Evolutionary conservation across 768 basidiomycete species (phyloP).

Genomic region (Suillus ampliporus): DNA sequence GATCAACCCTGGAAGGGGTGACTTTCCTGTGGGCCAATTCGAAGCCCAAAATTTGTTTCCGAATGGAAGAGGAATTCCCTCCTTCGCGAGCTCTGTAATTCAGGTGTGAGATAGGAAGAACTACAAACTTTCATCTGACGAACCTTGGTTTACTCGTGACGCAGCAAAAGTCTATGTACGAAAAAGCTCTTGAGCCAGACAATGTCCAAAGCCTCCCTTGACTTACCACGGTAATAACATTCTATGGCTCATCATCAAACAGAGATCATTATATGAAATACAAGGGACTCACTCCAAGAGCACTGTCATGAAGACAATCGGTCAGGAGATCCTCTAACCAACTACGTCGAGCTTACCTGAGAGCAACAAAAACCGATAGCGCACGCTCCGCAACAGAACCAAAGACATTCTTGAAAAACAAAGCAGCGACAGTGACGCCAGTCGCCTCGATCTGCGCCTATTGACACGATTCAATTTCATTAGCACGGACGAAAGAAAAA

Average conservation of each 20-base stretch:
- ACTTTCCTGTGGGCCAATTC: conserved; percentile 64
- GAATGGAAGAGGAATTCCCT: conserved; percentile 65
- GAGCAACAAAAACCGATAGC: conserved; percentile 59
- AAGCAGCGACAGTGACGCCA: conserved; percentile 60
- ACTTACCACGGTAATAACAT: conserved; percentile 40
- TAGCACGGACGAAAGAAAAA: background rate
- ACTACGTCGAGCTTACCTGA: conserved; percentile 43
- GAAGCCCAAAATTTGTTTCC: conserved; percentile 66
- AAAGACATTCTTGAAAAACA: conserved; percentile 67
- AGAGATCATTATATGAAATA: background rate
- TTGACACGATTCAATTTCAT: background rate
- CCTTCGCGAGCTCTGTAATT: conserved; percentile 59
- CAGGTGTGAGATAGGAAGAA: background rate
- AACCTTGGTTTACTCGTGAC: conserved; percentile 58
- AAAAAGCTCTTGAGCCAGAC: background rate
- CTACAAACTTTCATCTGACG: background rate
- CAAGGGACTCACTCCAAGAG: conserved; percentile 37
- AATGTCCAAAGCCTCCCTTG: background rate
- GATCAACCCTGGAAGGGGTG: conserved; percentile 60
- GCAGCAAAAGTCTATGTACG: conserved; percentile 53
- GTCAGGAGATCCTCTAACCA: background rate
- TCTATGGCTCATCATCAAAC: conserved; percentile 17
- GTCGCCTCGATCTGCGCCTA: conserved; percentile 52
- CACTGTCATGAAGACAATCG: conserved; percentile 30
- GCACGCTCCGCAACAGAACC: conserved; percentile 56